Evolutionary conservation across 768 basidiomycete species (phyloP), one percentile per base, ranked within the genome.

Genomic region (Boletellus emodensis): DNA sequence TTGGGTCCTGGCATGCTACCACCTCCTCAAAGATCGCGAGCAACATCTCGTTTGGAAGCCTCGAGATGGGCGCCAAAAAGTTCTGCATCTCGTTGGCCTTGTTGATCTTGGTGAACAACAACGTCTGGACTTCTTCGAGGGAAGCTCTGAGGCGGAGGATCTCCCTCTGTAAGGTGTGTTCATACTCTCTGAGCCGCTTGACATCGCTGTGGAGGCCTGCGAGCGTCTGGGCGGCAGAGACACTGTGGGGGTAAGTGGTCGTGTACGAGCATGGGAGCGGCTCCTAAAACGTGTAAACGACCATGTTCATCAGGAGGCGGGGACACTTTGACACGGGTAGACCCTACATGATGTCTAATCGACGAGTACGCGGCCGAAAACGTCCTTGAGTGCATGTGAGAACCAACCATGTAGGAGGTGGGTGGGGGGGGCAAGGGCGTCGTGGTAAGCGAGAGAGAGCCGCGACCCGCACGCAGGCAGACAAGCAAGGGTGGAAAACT

Each of bases 11-110:
- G 26, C 55, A 60, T 0, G 40, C 52, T 13, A 68, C 64, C 8
- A 61, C 63, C 41, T 67, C 67, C 39, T 69, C 63, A 13, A 67
- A 67, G 22, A 67, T 63, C 9, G 55, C 52, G 8, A 69, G 55
- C 9, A 69, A 24, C 42, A 67, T 66, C 46, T 67, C 66, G 32
- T 69, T 63, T 1, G 66, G 66, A 30, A 67, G 56, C 37, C 48
- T 65, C 14, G 67, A 65, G 39, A 64, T 48, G 30, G 65, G 57
- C 4, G 65, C 67, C 12, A 67, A 45, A 15, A 55, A 60, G 52
- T 62, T 67, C 18, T 64, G 62, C 53, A 69, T 51, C 46, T 67
- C 65, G 43, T 60, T 66, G 11, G 62, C 64, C 37, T 55, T 66
- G 46, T 57, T 58, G 35, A 58, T 54, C 28, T 52, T 57, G 40